Evolutionary conservation across 2,329 filamentous ascomycete species (phyloP).

Genomic region (Penicillium sp.): DNA sequence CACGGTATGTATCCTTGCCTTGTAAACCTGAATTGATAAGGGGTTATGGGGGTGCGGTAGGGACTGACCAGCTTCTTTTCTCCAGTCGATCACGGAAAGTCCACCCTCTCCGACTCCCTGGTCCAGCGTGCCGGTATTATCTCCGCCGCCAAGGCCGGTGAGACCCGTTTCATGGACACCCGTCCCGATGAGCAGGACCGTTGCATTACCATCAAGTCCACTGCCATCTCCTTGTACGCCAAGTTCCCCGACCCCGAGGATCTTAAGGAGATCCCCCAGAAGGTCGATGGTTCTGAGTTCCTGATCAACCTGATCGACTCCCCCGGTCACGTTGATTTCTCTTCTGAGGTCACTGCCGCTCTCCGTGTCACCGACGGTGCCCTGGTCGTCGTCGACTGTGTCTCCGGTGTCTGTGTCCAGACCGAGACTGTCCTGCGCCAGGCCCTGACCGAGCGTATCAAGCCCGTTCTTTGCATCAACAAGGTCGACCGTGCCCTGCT

Average conservation of each 20-base stretch:
- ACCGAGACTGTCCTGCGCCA: slow-evolving; percentile 99
- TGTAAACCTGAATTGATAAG: neutral
- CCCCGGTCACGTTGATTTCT: slow-evolving; percentile 99
- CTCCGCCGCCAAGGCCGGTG: slow-evolving; percentile 94
- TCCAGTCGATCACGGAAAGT: slow-evolving; percentile 97
- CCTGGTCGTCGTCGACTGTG: slow-evolving; percentile 98
- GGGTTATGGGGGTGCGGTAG: neutral
- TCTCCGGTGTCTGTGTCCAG: slow-evolving; percentile 99
- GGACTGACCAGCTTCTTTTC: slow-evolving; percentile 16
- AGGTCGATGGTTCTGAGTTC: slow-evolving; percentile 92
- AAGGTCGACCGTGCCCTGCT: slow-evolving; percentile 99
- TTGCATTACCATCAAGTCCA: slow-evolving; percentile 99
- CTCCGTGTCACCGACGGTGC: slow-evolving; percentile 99
- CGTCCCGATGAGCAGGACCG: slow-evolving; percentile 98
- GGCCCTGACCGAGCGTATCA: slow-evolving; percentile 99
- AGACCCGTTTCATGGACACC: slow-evolving; percentile 94
- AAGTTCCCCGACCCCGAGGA: slow-evolving; percentile 79
- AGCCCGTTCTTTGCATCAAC: slow-evolving; percentile 99
- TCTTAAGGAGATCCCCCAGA: slow-evolving; percentile 88
- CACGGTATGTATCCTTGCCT: slow-evolving; percentile 65
- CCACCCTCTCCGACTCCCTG: slow-evolving; percentile 98
- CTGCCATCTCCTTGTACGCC: slow-evolving; percentile 97
- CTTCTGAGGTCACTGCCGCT: slow-evolving; percentile 97
- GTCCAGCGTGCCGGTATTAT: slow-evolving; percentile 99
- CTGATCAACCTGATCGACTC: slow-evolving; percentile 99